Base-by-base conservation (phyloP, 257 asterid genomes). In the Cinchona pubescens region DNA sequence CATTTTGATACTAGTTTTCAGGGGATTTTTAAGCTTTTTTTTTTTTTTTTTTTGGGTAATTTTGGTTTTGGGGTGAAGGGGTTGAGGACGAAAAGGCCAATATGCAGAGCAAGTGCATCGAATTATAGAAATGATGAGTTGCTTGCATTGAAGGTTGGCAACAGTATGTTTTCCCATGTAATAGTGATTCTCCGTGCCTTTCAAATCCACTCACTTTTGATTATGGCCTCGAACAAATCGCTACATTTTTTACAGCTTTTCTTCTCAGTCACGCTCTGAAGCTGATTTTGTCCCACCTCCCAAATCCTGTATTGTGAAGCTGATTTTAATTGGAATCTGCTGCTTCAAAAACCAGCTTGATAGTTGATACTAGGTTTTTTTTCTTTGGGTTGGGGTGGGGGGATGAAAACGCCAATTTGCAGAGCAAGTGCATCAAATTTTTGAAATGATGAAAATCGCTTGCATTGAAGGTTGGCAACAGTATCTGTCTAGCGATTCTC, bases 81-180 rank as follows among this genome's bases (percentile, higher is more conserved):
- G 3, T 32, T 11, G 69, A 35, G 12, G 4, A n/a, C 25, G 21
- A 23, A 48, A 64, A 65, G 23, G 84, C 91, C 91, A 84, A 88
- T 90, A 84, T 23, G 93, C 92, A 85, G 93, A 90, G 90, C 92
- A 88, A 85, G 90, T 48, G 75, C 90, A 85, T 84, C 83, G 7
- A 78, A 73, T 68, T 76, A 19, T 32, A 46, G 45, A 58, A 23
- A 73, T 82, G 90, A 73, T 79, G 91, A 81, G 81, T 67, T 42
- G 68, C 92, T 87, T 88, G 92, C 93, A 79, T 88, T 88, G 92
- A 87, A 86, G 91, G 90, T 87, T 87, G 92, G 92, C 91, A 0
- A 88, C 38, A 90, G 32, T 45, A 62, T 35, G 6, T 21, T 0
- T 64, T n/a, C n/a, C n/a, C n/a, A n/a, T n/a, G n/a, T n/a, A n/a